phyloP scores from a whole-genome alignment of 169 alveolate species.

The Cystoisospora suis region DNA sequence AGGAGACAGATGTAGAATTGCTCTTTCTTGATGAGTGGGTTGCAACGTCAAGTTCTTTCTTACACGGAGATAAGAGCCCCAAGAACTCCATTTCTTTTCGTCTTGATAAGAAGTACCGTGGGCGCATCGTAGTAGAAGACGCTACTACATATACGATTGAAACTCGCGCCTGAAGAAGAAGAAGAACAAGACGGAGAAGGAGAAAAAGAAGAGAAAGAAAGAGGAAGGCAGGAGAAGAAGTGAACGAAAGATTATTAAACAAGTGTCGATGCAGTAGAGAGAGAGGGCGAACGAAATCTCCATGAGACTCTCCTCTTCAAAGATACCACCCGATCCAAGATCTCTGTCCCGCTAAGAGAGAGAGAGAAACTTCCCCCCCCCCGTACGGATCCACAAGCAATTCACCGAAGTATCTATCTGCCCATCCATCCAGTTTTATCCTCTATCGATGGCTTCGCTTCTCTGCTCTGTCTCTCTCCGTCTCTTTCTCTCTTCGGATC shows the following conservation, averaged over 20 bases:
- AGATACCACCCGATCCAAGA: too few species aligned
- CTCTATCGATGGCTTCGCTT: too few species aligned
- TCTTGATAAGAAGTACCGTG: slow-evolving; percentile 59
- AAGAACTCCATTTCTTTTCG: slow-evolving; percentile 51
- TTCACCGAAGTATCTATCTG: too few species aligned
- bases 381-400: too few species aligned
- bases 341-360: too few species aligned
- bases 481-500: too few species aligned
- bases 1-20: not conserved
- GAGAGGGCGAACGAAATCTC: not conserved
- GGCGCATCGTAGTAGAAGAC: slow-evolving; percentile 65
- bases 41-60: not conserved
- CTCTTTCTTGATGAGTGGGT: too few species aligned
- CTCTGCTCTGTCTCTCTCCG: too few species aligned
- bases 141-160: slow-evolving; percentile 54
- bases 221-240: not conserved
- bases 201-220: not conserved
- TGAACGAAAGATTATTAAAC: not conserved
- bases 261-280: not conserved
- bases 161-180: slow-evolving; percentile 54
- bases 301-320: too few species aligned
- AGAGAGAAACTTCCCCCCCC: too few species aligned
- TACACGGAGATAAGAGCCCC: slow-evolving; percentile 64
- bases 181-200: not conserved
- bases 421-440: too few species aligned